These are phyloP conservation scores for Mucor lusitanicus DNA, from an alignment of 371 early-diverging fungal genomes.

Conservation along the genomic window DNA sequence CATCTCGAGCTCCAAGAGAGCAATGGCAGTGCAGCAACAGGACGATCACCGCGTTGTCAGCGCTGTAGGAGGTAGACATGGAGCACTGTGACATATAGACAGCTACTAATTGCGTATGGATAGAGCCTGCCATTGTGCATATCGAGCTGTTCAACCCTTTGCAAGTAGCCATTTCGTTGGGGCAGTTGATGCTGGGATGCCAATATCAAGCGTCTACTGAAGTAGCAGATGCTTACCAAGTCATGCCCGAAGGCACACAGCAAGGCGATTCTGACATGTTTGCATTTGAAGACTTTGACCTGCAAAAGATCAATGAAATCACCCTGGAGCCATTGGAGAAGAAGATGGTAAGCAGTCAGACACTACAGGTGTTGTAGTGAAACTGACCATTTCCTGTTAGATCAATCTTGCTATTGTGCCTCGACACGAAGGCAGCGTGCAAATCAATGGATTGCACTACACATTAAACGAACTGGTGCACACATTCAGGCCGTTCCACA, in stretches of 20 bases:
- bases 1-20: slow-evolving; percentile 40
- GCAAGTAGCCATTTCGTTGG: slow-evolving; percentile 58
- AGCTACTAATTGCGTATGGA: not conserved
- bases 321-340: slow-evolving; percentile 57
- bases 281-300: slow-evolving; percentile 50
- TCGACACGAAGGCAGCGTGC: slow-evolving; percentile 72
- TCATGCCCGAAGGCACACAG: slow-evolving; percentile 34
- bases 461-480: slow-evolving; percentile 78
- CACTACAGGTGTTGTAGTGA: not conserved
- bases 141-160: slow-evolving; percentile 68
- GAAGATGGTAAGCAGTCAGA: slow-evolving; percentile 34
- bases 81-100: not conserved
- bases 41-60: slow-evolving; percentile 60
- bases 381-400: slow-evolving; percentile 30
- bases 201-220: slow-evolving; percentile 50
- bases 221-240: slow-evolving; percentile 4
- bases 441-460: slow-evolving; percentile 77
- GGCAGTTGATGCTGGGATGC: slow-evolving; percentile 66
- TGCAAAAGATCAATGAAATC: slow-evolving; percentile 53
- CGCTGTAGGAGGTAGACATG: slow-evolving; percentile 61
- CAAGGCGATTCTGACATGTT: slow-evolving; percentile 19
- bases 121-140: slow-evolving; percentile 68
- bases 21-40: slow-evolving; percentile 47
- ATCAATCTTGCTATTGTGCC: slow-evolving; percentile 75
- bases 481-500: slow-evolving; percentile 65